phyloP scores from a whole-genome alignment of 2,329 filamentous ascomycete species.

The Microsporum audouinii region DNA sequence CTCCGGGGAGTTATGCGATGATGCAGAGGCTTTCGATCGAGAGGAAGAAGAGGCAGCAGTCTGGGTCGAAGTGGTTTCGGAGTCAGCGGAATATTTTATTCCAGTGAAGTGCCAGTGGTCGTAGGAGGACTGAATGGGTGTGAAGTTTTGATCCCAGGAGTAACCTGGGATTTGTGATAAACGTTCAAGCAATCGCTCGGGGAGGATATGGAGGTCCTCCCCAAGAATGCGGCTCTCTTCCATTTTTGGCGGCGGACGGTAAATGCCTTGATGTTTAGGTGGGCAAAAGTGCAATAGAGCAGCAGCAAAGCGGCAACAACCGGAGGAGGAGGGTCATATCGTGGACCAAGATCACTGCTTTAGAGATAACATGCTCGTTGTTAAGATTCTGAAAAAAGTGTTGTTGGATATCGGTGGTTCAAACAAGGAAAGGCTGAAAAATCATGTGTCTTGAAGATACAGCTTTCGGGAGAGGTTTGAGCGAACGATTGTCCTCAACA shows the following conservation, averaged over 20 bases:
- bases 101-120: constrained; percentile 77
- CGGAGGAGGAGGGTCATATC: not conserved
- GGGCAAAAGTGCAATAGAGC: not conserved
- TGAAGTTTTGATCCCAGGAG: constrained; percentile 57
- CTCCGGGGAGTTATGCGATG: constrained; percentile 34
- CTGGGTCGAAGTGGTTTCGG: constrained; percentile 21
- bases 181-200: constrained; percentile 59
- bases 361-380: not conserved
- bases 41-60: constrained; percentile 32
- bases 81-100: constrained; percentile 43
- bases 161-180: constrained; percentile 63
- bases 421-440: not conserved
- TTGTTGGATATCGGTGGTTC: not conserved
- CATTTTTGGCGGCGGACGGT: constrained; percentile 11
- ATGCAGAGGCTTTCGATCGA: constrained; percentile 33
- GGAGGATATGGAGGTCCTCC: constrained; percentile 44
- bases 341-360: not conserved
- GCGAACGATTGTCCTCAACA: not conserved
- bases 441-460: not conserved
- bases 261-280: not conserved
- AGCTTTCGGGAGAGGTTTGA: not conserved
- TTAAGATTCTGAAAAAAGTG: not conserved
- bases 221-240: constrained; percentile 28
- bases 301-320: not conserved
- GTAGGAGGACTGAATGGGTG: constrained; percentile 52